Base-by-base conservation (phyloP, 108 stramenopile genomes). In the Nannochloropsis oceanica region DNA sequence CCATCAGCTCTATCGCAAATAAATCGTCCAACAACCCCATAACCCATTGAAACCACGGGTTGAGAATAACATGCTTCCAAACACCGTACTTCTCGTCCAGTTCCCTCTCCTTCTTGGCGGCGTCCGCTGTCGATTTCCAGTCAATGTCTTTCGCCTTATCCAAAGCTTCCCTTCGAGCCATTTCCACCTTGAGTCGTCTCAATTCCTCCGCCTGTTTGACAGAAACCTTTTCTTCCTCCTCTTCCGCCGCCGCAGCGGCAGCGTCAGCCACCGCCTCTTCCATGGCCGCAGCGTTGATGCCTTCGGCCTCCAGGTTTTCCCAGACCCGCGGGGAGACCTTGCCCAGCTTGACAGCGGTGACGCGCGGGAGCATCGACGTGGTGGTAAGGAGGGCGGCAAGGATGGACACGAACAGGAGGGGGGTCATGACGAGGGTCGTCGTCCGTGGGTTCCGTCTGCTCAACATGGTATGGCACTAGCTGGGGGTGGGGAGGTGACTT, bases 61-160 rank as follows among this genome's bases (percentile, higher is more conserved):
- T 83, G 42, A 88, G 42, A 80, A 88, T 88, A 27, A 88, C 81
- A 44, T 88, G 84, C 81, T 88, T 88, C 43, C 84, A 81, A 43
- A 84, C 20, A 11, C 87, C 86, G 79, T 86, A 86, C 79, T 86
- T 86, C 84, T 88, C 87, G 42, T 83, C 81, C 24, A 88, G 84
- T 84, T 88, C 87, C 26, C 87, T 25, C 87, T 88, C 87, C 27
- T 84, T 84, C 87, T 84, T 88, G 43, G 87, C 87, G 42, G 83
- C 83, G 87, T 88, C 84, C 50, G 87, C 87, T 80, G 81, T 73
- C 59, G 59, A 73, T 10, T 73, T 73, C 59, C 59, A 73, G 9
- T 73, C 59, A 10, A 73, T 73, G 59, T 73, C 59, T n/a, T 73
- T 73, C 22, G 59, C 59, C 59, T n/a, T 73, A 10, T 73, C 59